Percentiles rank a stretch among this genome's conserved stretches.
Conservation (phyloP, 2,329 filamentous ascomycete genomes). For the Diaporthe sp. region DNA sequence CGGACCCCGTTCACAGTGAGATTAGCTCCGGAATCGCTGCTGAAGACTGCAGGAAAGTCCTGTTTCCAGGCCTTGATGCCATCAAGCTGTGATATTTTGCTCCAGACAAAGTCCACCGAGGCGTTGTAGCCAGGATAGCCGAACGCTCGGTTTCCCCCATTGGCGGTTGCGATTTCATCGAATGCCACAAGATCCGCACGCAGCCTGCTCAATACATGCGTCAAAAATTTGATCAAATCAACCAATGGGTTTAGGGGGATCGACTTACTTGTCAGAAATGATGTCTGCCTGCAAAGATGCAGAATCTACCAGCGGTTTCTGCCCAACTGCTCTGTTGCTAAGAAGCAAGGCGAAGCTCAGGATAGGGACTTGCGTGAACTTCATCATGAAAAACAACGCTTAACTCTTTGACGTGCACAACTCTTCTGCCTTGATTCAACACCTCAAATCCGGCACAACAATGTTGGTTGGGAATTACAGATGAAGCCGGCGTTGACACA, state of each 20-base stretch:
- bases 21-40: not conserved
- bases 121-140: slow-evolving; percentile 19
- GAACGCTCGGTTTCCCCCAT: slow-evolving; percentile 21
- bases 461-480: not conserved
- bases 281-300: slow-evolving; percentile 15
- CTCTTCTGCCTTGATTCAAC: not conserved
- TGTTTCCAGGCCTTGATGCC: slow-evolving; percentile 21
- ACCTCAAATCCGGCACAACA: not conserved
- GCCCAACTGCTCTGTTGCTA: not conserved
- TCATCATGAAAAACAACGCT: not conserved
- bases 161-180: slow-evolving; percentile 23
- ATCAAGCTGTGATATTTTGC: slow-evolving; percentile 11
- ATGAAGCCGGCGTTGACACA: not conserved
- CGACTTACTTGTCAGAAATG: not conserved
- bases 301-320: slow-evolving; percentile 15
- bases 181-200: slow-evolving; percentile 6
- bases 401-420: not conserved
- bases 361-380: not conserved
- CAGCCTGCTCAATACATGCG: not conserved
- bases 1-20: slow-evolving; percentile 20
- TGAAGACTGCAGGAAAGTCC: slow-evolving; percentile 10
- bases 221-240: not conserved
- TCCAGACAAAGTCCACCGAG: slow-evolving; percentile 24
- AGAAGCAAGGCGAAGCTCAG: not conserved
- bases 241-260: not conserved